phyloP scores from a whole-genome alignment of 768 basidiomycete genomes.

The Fistulinella prunicolor region DNA sequence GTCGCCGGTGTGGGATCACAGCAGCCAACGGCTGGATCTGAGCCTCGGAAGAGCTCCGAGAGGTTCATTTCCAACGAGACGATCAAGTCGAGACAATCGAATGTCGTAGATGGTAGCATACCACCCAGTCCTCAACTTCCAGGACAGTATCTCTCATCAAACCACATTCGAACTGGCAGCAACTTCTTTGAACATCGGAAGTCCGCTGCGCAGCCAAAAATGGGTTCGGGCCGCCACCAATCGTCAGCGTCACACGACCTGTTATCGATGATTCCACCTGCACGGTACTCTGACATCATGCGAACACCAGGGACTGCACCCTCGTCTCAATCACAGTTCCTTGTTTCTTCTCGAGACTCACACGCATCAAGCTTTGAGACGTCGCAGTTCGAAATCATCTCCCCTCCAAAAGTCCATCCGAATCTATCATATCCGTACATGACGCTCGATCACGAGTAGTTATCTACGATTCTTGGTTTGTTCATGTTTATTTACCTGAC shows the following conservation, averaged over 20 bases:
- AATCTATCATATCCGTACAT: conserved; percentile 59
- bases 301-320: conserved; percentile 25
- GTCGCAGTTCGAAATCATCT: conserved; percentile 66
- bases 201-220: conserved; percentile 18
- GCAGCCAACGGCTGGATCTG: conserved; percentile 26
- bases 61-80: conserved; percentile 33
- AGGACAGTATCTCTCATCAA: conserved; percentile 40
- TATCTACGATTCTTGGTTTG: conserved; percentile 12
- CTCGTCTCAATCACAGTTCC: conserved; percentile 27
- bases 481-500: conserved; percentile 14
- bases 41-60: conserved; percentile 40
- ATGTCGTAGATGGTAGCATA: conserved; percentile 44
- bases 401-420: conserved; percentile 42
- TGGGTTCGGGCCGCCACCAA: conserved; percentile 15
- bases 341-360: conserved; percentile 22
- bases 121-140: conserved; percentile 66
- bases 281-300: conserved; percentile 13
- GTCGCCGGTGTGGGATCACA: conserved; percentile 36
- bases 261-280: conserved; percentile 12
- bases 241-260: conserved; percentile 33
- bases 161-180: conserved; percentile 32
- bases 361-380: conserved; percentile 52
- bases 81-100: conserved; percentile 45
- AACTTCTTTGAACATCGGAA: conserved; percentile 29
- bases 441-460: conserved; percentile 43